phyloP scores from a whole-genome alignment of 2,329 filamentous ascomycete species.

The Parafenestella ontariensis region DNA sequence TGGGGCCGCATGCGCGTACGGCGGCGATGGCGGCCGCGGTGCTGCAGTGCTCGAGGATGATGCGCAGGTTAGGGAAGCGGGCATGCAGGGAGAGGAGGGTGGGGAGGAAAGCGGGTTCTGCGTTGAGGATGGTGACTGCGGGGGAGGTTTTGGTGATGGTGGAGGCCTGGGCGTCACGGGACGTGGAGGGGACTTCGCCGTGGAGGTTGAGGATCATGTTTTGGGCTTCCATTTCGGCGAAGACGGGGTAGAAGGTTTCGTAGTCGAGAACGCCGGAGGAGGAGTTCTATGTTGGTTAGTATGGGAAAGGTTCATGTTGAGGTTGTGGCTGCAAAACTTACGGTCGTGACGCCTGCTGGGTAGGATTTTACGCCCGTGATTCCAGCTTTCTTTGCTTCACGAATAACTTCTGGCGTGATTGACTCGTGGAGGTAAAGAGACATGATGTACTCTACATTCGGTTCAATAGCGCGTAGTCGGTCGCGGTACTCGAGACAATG shows the following conservation, averaged over 20 bases:
- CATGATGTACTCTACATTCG: constrained; percentile 60
- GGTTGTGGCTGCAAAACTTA: constrained; percentile 13
- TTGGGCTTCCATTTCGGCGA: constrained; percentile 86
- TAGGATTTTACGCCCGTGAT: constrained; percentile 78
- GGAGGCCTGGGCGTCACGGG: constrained; percentile 23
- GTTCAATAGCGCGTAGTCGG: constrained; percentile 54
- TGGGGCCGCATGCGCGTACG: constrained; percentile 77
- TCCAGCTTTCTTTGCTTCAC: constrained; percentile 74
- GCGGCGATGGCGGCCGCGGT: constrained; percentile 81
- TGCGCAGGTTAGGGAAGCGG: constrained; percentile 74
- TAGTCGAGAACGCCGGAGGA: constrained; percentile 73
- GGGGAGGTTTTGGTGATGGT: constrained; percentile 16
- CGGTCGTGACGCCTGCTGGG: constrained; percentile 54
- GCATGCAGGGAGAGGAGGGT: constrained; percentile 76
- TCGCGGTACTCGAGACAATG: constrained; percentile 56
- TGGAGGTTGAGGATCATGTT: constrained; percentile 91
- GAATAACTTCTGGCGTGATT: constrained; percentile 64
- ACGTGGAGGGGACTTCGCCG: constrained; percentile 75
- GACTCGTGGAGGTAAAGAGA: constrained; percentile 59
- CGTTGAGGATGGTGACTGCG: constrained; percentile 62
- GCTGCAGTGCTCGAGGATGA: constrained; percentile 83
- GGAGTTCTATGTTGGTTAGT: constrained; percentile 56
- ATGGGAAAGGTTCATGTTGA: background rate
- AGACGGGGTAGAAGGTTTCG: constrained; percentile 76
- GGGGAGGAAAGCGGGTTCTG: constrained; percentile 80